These are phyloP conservation scores for Phascolomyces articulosus DNA, from an alignment of 371 early-diverging fungal species.

Conservation along the genomic window DNA sequence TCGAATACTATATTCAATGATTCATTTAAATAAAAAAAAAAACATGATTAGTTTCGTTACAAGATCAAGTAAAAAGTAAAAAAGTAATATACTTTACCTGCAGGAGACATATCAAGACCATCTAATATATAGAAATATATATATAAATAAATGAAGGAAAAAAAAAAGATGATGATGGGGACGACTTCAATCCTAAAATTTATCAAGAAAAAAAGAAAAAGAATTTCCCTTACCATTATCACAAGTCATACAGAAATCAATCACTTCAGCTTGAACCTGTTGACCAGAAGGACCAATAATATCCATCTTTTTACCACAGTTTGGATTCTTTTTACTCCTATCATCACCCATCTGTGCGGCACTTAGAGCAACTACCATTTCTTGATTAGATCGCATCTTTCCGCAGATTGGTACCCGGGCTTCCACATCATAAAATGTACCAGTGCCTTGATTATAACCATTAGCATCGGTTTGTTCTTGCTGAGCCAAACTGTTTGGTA, in stretches of 20 bases:
- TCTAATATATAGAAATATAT: slow-evolving; percentile 2
- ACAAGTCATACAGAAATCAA: slow-evolving; percentile 52
- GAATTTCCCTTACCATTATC: slow-evolving; percentile 20
- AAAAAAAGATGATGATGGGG: background rate
- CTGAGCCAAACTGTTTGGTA: slow-evolving; percentile 5
- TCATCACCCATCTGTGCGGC: slow-evolving; percentile 30
- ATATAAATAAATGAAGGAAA: background rate
- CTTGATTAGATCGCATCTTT: slow-evolving; percentile 23
- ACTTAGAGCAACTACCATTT: slow-evolving; percentile 40
- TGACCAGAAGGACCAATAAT: slow-evolving; percentile 39
- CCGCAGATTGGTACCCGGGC: slow-evolving; percentile 41
- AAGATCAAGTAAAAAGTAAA: too few relatives aligned
- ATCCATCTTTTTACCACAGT: slow-evolving; percentile 51
- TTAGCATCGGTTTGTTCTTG: background rate
- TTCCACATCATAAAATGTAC: slow-evolving; percentile 41
- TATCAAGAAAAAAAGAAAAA: background rate
- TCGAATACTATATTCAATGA: slow-evolving; percentile 33
- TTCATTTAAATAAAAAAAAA: background rate
- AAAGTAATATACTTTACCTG: slow-evolving; percentile 33
- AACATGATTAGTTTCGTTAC: background rate
- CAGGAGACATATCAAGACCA: slow-evolving; percentile 38
- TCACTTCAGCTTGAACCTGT: slow-evolving; percentile 36
- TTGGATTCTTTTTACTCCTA: slow-evolving; percentile 23
- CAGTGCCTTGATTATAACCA: slow-evolving; percentile 20
- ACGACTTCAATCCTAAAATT: too few relatives aligned